Percentiles rank a stretch among this genome's conserved stretches.
Conservation (phyloP, 805 yeast species). For the Candida andamanensis region DNA sequence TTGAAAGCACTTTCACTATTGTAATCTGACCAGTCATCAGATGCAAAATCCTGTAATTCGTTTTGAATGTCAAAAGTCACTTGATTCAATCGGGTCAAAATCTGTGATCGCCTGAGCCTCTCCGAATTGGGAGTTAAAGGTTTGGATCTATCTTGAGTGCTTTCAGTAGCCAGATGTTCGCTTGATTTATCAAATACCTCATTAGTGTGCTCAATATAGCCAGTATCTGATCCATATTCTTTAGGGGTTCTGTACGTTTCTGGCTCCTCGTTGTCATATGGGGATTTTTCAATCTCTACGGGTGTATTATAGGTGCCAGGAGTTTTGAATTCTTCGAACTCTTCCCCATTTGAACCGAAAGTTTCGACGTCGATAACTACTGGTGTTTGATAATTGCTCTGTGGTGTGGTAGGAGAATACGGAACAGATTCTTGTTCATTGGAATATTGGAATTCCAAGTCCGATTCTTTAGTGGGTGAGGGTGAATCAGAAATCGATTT, state of each 20-base stretch:
- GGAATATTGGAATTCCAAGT: background rate
- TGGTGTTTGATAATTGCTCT: constrained; percentile 10
- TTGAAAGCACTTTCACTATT: background rate
- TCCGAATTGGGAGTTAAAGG: constrained; percentile 11
- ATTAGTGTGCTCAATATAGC: no score
- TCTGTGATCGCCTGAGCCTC: constrained; percentile 29
- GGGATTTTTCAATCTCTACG: background rate
- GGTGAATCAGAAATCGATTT: constrained; percentile 5
- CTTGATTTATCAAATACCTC: background rate
- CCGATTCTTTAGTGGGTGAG: constrained; percentile 6
- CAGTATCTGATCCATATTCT: no score
- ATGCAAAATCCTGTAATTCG: constrained; percentile 17
- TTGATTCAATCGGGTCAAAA: constrained; percentile 33
- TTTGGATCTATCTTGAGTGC: background rate
- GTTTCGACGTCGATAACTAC: background rate
- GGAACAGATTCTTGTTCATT: background rate
- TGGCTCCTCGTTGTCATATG: background rate
- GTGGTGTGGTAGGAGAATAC: constrained; percentile 8
- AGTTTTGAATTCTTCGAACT: constrained; percentile 5
- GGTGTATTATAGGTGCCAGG: no score
- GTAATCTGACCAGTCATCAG: constrained; percentile 8
- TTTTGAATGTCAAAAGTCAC: constrained; percentile 36
- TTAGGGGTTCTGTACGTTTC: constrained; percentile 5
- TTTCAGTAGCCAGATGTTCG: background rate
- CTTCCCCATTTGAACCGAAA: constrained; percentile 2